phyloP scores from a whole-genome alignment of 225 moss, liverwort and hornwort species.

The Rhytidiadelphus loreus region DNA sequence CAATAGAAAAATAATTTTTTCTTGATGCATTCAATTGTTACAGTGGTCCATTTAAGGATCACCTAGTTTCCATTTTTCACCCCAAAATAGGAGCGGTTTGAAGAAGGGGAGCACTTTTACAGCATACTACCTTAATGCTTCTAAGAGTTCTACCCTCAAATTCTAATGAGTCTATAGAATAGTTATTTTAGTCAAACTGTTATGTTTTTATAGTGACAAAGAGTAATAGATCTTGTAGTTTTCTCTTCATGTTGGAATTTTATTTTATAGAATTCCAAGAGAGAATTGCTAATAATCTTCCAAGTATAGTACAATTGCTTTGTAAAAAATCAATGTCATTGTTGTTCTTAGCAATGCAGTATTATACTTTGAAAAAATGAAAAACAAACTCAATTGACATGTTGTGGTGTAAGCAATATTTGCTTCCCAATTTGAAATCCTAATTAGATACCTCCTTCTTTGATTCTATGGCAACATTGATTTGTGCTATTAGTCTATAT shows the following conservation, averaged over 20 bases:
- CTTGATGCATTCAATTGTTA: too few species aligned
- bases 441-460: neutral
- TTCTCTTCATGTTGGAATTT: neutral
- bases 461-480: neutral
- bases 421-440: neutral
- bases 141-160: neutral
- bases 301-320: fast-evolving
- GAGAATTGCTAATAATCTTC: fast-evolving
- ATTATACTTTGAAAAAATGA: neutral
- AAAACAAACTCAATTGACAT: too few species aligned
- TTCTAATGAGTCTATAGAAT: neutral
- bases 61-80: too few species aligned
- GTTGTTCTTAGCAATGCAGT: neutral
- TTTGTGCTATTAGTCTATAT: neutral
- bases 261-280: neutral
- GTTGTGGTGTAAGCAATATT: neutral
- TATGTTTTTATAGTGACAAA: neutral
- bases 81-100: too few species aligned
- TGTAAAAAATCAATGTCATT: neutral
- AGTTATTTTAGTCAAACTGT: too few species aligned
- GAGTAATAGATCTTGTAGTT: neutral
- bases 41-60: too few species aligned
- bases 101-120: too few species aligned
- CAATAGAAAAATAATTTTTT: too few species aligned
- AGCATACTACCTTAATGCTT: too few species aligned